Base-by-base conservation (phyloP, 2,329 filamentous ascomycete genomes). In the Eurotiales sp. region DNA sequence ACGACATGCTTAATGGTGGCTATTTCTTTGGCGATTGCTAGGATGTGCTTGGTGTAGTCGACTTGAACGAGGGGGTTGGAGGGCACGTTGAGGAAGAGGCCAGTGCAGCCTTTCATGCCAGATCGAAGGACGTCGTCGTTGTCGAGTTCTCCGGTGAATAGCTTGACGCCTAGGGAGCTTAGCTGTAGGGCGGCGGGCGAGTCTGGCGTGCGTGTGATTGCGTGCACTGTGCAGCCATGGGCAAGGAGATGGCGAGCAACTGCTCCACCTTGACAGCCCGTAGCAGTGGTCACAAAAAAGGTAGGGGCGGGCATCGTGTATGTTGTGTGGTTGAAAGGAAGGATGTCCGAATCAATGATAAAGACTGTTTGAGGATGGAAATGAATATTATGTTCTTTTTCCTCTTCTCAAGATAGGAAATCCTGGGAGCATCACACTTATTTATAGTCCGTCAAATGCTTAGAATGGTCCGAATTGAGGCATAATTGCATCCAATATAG, bases 1-100 rank as follows among this genome's bases (percentile, higher is more conserved):
- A 71, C 61, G 17, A 72, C 52, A 17, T 70, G 64, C 14, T 62
- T 55, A 15, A 71, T 49, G 17, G 39, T 57, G 4, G 66, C 65
- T 1, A 52, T 56, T 19, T 57, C 49, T 58, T 66, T 65, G 19
- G 64, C 64, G 23, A 59, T 47, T 1, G 54, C 22, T 32, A 66
- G 53, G 5, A 66, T 53, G 4, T 50, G 56, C 6, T 56, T 50
- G 1, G 68, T 69, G 43, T 66, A 61, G 1, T 57, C 43, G 7
- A 67, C 29, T 22, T 67, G 65, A 19, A 34, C 37, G 0, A 46
- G 45, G 8, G 52, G 36, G 10, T 59, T 10, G 25, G 44, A 8
- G 53, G 44, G 45, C 51, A 63, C 39, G 55, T 64, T 62, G 41
- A 66, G 61, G 50, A 66, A 66, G 8, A 65, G 52, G 10, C 49